Evolutionary conservation across 352 stramenopile genomes (phyloP), one percentile per base, ranked within the genome.

Genomic region (Globisporangium cystogenes): DNA sequence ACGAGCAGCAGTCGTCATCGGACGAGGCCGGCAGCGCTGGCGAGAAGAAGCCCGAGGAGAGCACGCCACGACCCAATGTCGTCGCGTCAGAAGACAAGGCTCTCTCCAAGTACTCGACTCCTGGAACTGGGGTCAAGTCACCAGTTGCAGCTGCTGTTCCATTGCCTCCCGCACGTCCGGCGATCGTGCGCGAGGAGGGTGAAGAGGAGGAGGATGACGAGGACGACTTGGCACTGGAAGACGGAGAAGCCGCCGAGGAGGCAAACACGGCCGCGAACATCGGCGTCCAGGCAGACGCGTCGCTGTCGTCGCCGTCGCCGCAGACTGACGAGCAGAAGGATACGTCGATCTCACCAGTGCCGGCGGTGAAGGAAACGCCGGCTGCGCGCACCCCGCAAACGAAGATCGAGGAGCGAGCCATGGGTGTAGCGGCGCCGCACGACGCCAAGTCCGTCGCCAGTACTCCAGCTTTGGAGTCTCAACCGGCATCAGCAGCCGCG

Each of bases 1-100:
- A 64, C 35, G 68, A 72, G 16, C 68, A 90, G 58, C 39, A 72
- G 48, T 67, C 68, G 40, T 60, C 40, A 18, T 58, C 46, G 18
- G 53, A 57, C 18, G 45, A 56, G 16, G 37, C 36, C 4, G 11
- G 37, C 33, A 33, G 31, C 16, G 14, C 7, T 4, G 37, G 24
- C 20, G 54, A 42, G 21, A n/a, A n/a, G n/a, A n/a, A n/a, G n/a
- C n/a, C n/a, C n/a, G n/a, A n/a, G n/a, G n/a, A n/a, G n/a, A 45
- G 40, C 21, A 23, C 47, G 35, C 24, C 20, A 33, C 29, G 39
- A 1, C 31, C 29, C 27, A 31, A 5, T 31, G 4, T 8, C 27
- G 27, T 31, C 10, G 6, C 27, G 7, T 31, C 27, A 7, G 15
- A 52, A 33, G 39, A 23, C 4, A 44, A 31, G 10, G 27, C 27